phyloP scores from a whole-genome alignment of 352 stramenopile species.

The Pythium inflatum region DNA sequence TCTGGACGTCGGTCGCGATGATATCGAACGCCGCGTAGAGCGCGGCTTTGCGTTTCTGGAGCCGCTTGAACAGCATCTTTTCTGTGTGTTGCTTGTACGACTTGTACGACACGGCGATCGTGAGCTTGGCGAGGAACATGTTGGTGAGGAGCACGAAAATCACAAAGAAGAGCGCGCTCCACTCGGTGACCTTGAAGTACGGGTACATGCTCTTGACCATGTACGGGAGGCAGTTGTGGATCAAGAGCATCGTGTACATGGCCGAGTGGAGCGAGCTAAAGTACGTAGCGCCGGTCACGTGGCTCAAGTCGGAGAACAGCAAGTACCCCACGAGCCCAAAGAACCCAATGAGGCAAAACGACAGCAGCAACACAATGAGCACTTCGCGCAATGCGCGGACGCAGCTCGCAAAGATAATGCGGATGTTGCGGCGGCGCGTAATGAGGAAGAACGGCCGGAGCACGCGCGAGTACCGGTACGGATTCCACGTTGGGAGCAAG shows the following conservation, averaged over 20 bases:
- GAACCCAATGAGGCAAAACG: conserved; percentile 79
- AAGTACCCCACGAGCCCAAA: conserved; percentile 79
- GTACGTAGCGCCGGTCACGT: conserved; percentile 52
- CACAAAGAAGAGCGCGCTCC: conserved; percentile 82
- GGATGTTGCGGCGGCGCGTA: conserved; percentile 74
- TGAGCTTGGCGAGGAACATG: conserved; percentile 84
- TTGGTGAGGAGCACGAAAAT: conserved; percentile 81
- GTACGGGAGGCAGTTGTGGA: conserved; percentile 79
- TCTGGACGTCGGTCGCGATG: conserved; percentile 60
- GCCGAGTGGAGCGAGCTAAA: conserved; percentile 73
- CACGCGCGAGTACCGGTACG: conserved; percentile 67
- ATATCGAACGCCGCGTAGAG: conserved; percentile 81
- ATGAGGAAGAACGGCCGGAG: conserved; percentile 84
- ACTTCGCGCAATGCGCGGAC: conserved; percentile 75
- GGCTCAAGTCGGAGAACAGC: conserved; percentile 74
- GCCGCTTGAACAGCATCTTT: conserved; percentile 82
- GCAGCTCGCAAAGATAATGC: conserved; percentile 85
- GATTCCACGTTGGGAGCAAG: conserved; percentile 52
- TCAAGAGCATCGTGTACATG: conserved; percentile 84
- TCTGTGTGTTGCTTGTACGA: conserved; percentile 88
- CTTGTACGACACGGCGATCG: conserved; percentile 82
- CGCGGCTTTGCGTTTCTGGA: conserved; percentile 84
- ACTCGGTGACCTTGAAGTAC: conserved; percentile 79
- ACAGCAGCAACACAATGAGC: conserved; percentile 67
- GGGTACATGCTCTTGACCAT: conserved; percentile 85